These are phyloP conservation scores for Ustilago sp. DNA, from an alignment of 1,284 basidiomycete genomes.

Conservation along the genomic window DNA sequence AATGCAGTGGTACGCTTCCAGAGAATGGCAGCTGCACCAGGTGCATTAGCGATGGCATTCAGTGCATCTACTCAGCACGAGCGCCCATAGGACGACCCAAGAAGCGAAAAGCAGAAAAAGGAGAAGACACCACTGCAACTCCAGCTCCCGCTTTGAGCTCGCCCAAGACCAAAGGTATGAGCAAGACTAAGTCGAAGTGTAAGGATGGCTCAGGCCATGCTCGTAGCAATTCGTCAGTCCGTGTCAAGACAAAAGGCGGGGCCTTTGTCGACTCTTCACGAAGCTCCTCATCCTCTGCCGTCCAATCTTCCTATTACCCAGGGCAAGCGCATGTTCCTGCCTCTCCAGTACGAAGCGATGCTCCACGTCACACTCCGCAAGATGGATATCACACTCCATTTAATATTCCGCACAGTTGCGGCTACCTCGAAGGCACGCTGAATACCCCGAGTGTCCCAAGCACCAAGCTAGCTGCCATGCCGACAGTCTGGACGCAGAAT, in stretches of 20 bases:
- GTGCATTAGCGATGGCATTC: conserved; percentile 46
- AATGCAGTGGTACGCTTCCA: conserved; percentile 50
- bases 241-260: conserved; percentile 21
- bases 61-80: conserved; percentile 52
- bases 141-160: conserved; percentile 7
- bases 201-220: conserved; percentile 4
- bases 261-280: not conserved
- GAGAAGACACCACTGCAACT: not conserved
- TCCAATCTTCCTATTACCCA: not conserved
- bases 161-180: not conserved
- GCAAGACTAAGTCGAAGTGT: conserved; percentile 18
- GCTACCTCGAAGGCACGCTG: conserved; percentile 6
- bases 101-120: conserved; percentile 48
- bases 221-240: not conserved
- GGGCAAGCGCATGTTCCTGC: conserved; percentile 4
- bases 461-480: conserved; percentile 9
- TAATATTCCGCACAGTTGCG: not conserved
- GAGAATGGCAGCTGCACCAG: conserved; percentile 50
- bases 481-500: conserved; percentile 23
- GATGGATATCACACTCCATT: not conserved
- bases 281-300: too few relatives aligned
- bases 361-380: conserved; percentile 8
- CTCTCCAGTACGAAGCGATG: conserved; percentile 12
- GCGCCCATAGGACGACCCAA: conserved; percentile 61
- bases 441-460: not conserved